These are phyloP conservation scores for Blastobotrys ciferrii DNA, from an alignment of 1,139 yeast species.

Conservation along the genomic window DNA sequence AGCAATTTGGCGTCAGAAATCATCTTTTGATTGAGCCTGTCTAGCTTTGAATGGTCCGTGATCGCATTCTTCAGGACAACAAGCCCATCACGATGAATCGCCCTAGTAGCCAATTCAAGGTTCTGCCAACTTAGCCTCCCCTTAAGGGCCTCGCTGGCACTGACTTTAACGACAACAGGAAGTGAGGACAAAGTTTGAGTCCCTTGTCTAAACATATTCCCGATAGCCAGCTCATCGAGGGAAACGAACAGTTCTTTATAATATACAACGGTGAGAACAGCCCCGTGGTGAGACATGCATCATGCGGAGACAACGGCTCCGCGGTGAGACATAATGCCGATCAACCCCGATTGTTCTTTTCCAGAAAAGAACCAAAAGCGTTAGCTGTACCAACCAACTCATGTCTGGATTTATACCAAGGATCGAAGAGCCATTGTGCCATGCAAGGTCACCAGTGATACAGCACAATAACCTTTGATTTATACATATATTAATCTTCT, in stretches of 20 bases:
- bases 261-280: not conserved
- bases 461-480: too few species aligned
- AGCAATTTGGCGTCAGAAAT: slow-evolving; percentile 3
- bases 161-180: slow-evolving; percentile 7
- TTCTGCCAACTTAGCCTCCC: slow-evolving; percentile 10
- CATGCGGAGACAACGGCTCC: slow-evolving; percentile 5
- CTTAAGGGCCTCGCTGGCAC: not conserved
- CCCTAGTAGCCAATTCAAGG: slow-evolving; percentile 11
- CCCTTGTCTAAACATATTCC: slow-evolving; percentile 1
- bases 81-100: slow-evolving; percentile 12
- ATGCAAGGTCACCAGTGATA: too few species aligned
- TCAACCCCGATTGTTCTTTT: too few species aligned
- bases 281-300: not conserved
- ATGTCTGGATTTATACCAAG: too few species aligned
- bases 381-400: too few species aligned
- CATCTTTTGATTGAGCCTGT: slow-evolving; percentile 6
- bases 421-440: too few species aligned
- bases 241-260: not conserved
- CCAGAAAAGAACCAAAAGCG: too few species aligned
- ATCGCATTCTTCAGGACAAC: slow-evolving; percentile 11
- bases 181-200: slow-evolving; percentile 4
- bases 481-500: too few species aligned
- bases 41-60: slow-evolving; percentile 6
- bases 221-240: too few species aligned
- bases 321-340: slow-evolving; percentile 5